Base-by-base conservation (phyloP, 1,139 yeast species). In the Suhomyces atakaporum region DNA sequence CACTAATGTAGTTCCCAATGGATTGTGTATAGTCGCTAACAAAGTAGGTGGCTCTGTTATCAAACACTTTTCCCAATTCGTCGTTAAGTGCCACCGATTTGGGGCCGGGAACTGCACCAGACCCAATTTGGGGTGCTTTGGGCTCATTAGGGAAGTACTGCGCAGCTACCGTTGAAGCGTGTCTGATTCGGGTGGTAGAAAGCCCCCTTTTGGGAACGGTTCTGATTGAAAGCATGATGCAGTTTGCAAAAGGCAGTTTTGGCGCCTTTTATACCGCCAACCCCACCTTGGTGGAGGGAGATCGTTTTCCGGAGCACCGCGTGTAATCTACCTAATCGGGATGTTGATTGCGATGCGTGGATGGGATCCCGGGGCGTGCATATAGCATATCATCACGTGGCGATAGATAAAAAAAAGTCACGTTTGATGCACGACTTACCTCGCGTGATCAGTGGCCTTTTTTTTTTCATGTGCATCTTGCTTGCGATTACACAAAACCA, bases 21-120 rank as follows among this genome's bases (percentile, higher is more conserved):
- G 86, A 80, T 36, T 80, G 75, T 45, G 69, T 68, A 57, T 81
- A 83, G 58, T 83, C 88, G 24, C 81, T 75, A 33, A 81, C 73
- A 52, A 82, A 81, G 54, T 80, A 80, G n/a, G 83, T 76, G 18
- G 86, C 81, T 55, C 85, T 70, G 44, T 81, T 72, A 51, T 82
- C 89, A 46, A 78, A 83, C 16, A 79, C 80, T 27, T 64, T 49
- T 12, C 79, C 77, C 30, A 83, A 61, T 25, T 75, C 69, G 18
- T 65, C 63, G 45, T 79, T 69, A 38, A 73, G 62, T 36, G 64
- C 62, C 35, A 52, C 51, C 16, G 84, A 71, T 37, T 60, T 64
- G 23, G 88, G 87, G 23, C 89, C 88, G 16, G 89, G 89, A 39
- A 81, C 61, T 3, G 66, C 44, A 2, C 68, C 53, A 11, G 79